Conservation (phyloP, 805 yeast species). For the Yarrowia porcina region DNA sequence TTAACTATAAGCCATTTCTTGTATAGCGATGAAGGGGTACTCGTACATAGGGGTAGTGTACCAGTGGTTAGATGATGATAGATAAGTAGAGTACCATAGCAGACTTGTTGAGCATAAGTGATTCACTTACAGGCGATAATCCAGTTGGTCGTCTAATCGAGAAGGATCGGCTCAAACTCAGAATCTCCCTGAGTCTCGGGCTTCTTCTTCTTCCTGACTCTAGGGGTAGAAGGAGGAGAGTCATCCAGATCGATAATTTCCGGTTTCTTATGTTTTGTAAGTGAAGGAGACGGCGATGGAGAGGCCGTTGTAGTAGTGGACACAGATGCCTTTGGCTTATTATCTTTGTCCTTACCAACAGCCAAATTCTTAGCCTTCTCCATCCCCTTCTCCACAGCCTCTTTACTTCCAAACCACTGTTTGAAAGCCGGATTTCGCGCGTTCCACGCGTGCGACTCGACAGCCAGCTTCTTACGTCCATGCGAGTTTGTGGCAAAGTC, state of each 20-base stretch:
- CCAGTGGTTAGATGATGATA: too few relatives aligned
- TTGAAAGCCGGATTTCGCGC: not conserved
- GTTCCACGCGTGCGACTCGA: constrained; percentile 62
- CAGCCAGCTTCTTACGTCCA: constrained; percentile 55
- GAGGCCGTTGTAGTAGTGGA: not conserved
- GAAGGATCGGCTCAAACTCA: constrained; percentile 10
- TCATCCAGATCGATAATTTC: constrained; percentile 11
- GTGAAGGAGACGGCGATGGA: not conserved
- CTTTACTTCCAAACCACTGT: not conserved
- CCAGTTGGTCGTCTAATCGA: not conserved
- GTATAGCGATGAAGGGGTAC: too few relatives aligned
- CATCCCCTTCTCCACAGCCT: not conserved
- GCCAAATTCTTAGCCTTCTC: too few relatives aligned
- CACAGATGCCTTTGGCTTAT: too few relatives aligned
- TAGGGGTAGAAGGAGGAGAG: not conserved
- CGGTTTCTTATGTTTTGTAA: not conserved
- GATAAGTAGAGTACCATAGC: too few relatives aligned
- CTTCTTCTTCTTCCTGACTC: constrained; percentile 20
- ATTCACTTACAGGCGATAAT: too few relatives aligned
- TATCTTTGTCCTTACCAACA: too few relatives aligned
- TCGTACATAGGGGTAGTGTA: too few relatives aligned
- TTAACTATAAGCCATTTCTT: too few relatives aligned
- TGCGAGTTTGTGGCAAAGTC: constrained; percentile 57
- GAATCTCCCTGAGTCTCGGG: not conserved
- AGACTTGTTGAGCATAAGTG: too few relatives aligned